Base-by-base conservation (phyloP, 176 grass and related monocot genomes). In the Musa troglodytarum region DNA sequence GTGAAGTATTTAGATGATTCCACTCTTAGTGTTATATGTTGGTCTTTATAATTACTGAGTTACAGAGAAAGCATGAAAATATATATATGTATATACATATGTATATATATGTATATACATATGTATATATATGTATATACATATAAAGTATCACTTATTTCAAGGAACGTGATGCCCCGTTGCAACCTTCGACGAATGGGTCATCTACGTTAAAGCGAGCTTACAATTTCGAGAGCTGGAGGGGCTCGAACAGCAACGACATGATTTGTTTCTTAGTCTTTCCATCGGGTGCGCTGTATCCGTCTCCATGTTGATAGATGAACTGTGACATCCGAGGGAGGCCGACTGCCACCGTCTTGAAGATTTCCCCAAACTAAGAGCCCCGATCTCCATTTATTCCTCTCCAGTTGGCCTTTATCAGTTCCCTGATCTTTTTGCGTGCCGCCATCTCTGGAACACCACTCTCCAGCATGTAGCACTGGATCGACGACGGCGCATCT, bases 391-490 rank as follows among this genome's bases (percentile, higher is more conserved):
- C 53, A 67, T 86, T 86, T 5, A 86, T 12, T 7, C 1, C 0
- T 77, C 14, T 75, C 78, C 83, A 85, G 8, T 71, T 49, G 17
- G 11, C 49, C 12, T 9, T 29, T 24, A 85, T 76, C 43, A 85
- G 0, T 54, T 76, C 64, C 49, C 80, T 77, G 24, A 81, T 75
- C 15, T 65, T 17, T 50, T 80, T 52, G 4, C 64, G 83, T 43
- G 78, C 83, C 28, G 49, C 15, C 0, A 1, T 50, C 52, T 81
- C 71, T 6, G 54, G 50, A 63, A 74, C 9, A 25, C 26, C 15
- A 50, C 53, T 63, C 23, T 85, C 77, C 21, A 59, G 63, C 83
- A 85, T 80, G 20, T 50, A 80, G 72, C 83, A 85, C 24, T 77
- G 77, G 54, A 85, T 21, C 17, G 83, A 80, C 66, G 76, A 77